A percentile compares a stretch with the other conserved stretches of the same genome.
phyloP scores from a whole-genome alignment of 805 yeast genomes.

The Pichia heedii region DNA sequence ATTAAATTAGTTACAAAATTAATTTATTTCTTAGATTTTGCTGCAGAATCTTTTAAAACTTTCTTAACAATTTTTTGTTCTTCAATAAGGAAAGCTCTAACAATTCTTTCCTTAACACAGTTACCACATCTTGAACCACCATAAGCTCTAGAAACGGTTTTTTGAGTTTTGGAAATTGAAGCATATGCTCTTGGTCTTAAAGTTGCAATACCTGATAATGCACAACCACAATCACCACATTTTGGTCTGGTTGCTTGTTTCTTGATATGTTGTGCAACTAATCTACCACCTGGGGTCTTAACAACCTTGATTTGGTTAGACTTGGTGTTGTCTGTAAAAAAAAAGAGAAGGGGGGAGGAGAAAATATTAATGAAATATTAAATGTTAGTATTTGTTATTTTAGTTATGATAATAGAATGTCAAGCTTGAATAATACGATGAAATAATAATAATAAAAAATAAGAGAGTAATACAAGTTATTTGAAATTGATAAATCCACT shows the following conservation, averaged over 20 bases:
- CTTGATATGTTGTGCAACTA: conserved; percentile 96
- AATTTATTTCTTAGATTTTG: conserved; percentile 30
- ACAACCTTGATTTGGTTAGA: conserved; percentile 99
- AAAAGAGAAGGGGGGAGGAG: neutral
- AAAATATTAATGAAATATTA: no score
- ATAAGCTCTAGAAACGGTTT: conserved; percentile 99
- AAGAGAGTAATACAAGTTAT: no score
- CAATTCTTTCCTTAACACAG: conserved; percentile 99
- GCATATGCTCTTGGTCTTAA: conserved; percentile 99
- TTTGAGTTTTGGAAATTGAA: conserved; percentile 86
- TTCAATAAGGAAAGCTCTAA: conserved; percentile 99
- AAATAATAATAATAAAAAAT: no score
- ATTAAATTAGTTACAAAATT: neutral
- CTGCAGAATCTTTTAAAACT: conserved; percentile 94
- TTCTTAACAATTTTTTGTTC: conserved; percentile 99
- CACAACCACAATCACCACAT: conserved; percentile 80
- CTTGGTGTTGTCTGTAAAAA: conserved; percentile 84
- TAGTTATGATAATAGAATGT: neutral
- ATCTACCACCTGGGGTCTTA: conserved; percentile 99
- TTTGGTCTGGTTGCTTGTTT: conserved; percentile 80
- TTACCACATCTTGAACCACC: conserved; percentile 98
- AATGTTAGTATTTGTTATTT: conserved; percentile 14
- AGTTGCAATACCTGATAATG: conserved; percentile 66
- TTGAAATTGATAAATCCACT: no score
- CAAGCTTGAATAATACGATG: no score